phyloP scores from a whole-genome alignment of 2,329 filamentous ascomycete genomes.

The Didymella keratinophila region DNA sequence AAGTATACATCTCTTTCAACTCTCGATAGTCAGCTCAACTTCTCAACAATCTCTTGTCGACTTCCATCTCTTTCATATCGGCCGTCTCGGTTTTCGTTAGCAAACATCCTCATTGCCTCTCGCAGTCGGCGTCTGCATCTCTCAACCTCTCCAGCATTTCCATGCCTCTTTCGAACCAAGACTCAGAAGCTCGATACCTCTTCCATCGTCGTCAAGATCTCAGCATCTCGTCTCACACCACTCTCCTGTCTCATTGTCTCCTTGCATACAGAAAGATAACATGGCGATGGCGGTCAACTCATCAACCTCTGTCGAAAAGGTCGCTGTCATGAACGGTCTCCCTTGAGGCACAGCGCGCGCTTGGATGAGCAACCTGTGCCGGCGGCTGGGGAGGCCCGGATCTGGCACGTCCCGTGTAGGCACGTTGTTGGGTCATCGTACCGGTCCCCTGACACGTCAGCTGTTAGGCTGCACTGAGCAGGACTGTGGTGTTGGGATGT shows the following conservation, averaged over 20 bases:
- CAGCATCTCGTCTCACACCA: constrained; percentile 1
- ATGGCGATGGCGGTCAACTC: constrained; percentile 12
- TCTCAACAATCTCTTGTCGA: not conserved
- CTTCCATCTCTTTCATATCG: constrained; percentile 3
- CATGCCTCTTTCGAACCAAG: not conserved
- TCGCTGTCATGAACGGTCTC: constrained; percentile 15
- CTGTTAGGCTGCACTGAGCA: constrained; percentile 9
- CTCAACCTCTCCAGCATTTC: not conserved
- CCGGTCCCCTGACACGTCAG: constrained; percentile 13
- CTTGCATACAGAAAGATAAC: constrained; percentile 18
- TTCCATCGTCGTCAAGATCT: not conserved
- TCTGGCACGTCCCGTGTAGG: constrained; percentile 15
- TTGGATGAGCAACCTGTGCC: constrained; percentile 22
- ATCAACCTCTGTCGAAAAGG: constrained; percentile 16
- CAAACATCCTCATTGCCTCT: not conserved
- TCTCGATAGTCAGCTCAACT: not conserved
- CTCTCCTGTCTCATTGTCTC: constrained; percentile 9
- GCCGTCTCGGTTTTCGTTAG: not conserved
- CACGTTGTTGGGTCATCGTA: not conserved
- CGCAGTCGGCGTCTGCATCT: not conserved
- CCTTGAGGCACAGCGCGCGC: constrained; percentile 16
- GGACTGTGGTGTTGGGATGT: not conserved
- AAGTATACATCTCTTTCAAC: constrained; percentile 1
- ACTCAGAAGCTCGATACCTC: not conserved
- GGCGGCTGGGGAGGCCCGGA: constrained; percentile 18